These are phyloP conservation scores for Cyclocybe cylindracea DNA, from an alignment of 768 basidiomycete genomes.

Conservation along the genomic window DNA sequence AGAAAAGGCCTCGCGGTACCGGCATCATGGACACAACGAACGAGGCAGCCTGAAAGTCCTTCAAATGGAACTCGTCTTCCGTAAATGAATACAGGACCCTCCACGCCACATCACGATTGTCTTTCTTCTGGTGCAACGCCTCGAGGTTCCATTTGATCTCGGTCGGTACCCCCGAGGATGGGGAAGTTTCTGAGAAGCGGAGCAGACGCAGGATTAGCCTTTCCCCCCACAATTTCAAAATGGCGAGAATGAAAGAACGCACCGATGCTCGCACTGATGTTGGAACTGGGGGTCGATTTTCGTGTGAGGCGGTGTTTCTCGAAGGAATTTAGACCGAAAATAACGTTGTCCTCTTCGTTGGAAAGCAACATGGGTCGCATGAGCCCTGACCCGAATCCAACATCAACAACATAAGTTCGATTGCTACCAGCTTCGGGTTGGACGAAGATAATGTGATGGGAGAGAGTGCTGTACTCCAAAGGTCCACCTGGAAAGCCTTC, in stretches of 20 bases:
- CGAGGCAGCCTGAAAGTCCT: constrained; percentile 23
- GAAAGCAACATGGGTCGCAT: constrained; percentile 29
- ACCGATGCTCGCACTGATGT: constrained; percentile 15
- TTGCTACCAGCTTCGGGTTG: constrained; percentile 27
- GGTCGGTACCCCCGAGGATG: constrained; percentile 1
- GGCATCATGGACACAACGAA: constrained; percentile 22
- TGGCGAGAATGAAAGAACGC: not conserved
- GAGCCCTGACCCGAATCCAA: constrained; percentile 29
- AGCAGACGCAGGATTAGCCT: not conserved
- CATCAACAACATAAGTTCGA: constrained; percentile 32
- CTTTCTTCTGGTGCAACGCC: constrained; percentile 10
- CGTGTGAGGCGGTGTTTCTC: constrained; percentile 25
- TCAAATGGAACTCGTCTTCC: constrained; percentile 26
- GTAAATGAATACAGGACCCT: constrained; percentile 25
- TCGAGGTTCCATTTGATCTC: constrained; percentile 25
- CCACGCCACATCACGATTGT: constrained; percentile 15
- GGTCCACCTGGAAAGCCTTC: constrained; percentile 4
- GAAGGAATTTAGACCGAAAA: constrained; percentile 18
- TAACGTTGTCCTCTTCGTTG: constrained; percentile 16
- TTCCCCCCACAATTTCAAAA: not conserved
- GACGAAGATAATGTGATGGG: constrained; percentile 31
- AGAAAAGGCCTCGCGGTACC: constrained; percentile 18
- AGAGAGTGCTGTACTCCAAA: constrained; percentile 12
- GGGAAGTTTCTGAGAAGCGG: constrained; percentile 1
- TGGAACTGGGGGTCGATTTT: constrained; percentile 14